These are phyloP conservation scores for Stachybotrys chartarum DNA, from an alignment of 2,329 filamentous ascomycete species.

Conservation along the genomic window DNA sequence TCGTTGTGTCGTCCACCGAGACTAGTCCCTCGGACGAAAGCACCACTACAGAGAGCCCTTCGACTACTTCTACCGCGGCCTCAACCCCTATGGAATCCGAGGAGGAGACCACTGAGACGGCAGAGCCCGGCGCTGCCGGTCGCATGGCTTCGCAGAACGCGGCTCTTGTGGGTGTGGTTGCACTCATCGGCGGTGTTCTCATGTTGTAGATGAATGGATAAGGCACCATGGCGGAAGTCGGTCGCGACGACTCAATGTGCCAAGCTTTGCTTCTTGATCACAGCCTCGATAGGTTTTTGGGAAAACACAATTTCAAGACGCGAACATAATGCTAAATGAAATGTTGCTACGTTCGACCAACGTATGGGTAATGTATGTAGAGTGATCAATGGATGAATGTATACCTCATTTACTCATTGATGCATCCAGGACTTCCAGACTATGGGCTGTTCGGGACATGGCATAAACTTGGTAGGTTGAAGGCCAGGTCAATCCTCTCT, in stretches of 20 bases:
- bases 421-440: no score
- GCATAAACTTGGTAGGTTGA: neutral
- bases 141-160: slow-evolving; percentile 25
- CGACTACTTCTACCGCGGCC: neutral
- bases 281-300: no score
- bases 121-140: slow-evolving; percentile 20
- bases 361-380: no score
- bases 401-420: no score
- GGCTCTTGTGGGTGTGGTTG: slow-evolving; percentile 25
- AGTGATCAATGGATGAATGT: no score
- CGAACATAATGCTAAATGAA: no score
- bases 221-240: no score
- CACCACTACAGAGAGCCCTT: neutral
- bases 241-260: no score
- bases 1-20: neutral
- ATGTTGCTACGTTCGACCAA: no score
- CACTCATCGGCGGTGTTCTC: slow-evolving; percentile 25
- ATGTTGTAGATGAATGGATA: slow-evolving; percentile 16
- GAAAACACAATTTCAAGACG: no score
- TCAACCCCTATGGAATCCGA: neutral
- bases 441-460: no score
- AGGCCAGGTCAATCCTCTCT: slow-evolving; percentile 29
- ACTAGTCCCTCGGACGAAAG: neutral
- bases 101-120: slow-evolving; percentile 6
- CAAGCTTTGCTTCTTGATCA: no score